phyloP scores from a whole-genome alignment of 108 stramenopile species.

The Cyclostephanos invisitatus region DNA sequence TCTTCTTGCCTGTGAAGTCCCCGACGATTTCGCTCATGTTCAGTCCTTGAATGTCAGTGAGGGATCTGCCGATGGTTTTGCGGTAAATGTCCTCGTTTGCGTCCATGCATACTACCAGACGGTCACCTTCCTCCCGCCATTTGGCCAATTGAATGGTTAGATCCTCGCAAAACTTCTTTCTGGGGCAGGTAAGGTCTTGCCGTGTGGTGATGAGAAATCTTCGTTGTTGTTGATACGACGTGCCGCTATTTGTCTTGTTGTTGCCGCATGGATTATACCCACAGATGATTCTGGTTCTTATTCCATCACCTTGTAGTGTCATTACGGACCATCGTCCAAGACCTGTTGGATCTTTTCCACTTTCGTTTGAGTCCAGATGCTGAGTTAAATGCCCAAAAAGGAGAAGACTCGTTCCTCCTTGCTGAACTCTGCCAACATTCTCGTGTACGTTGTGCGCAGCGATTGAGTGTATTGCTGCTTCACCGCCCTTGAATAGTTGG shows the following conservation, averaged over 20 bases:
- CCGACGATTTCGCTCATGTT: constrained; percentile 10
- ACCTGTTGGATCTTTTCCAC: constrained; percentile 8
- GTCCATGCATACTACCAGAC: constrained; percentile 19
- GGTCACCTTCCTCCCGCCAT: constrained; percentile 3
- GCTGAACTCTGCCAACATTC: constrained; percentile 6
- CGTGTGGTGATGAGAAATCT: background rate
- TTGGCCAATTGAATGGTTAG: background rate
- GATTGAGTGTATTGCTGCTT: constrained; percentile 4
- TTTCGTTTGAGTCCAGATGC: background rate
- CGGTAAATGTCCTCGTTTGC: constrained; percentile 14
- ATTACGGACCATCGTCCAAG: constrained; percentile 13
- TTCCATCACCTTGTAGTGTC: background rate
- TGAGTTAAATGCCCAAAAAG: constrained; percentile 7
- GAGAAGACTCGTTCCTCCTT: constrained; percentile 12
- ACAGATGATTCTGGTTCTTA: background rate
- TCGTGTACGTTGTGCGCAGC: constrained; percentile 16
- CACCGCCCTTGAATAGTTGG: constrained; percentile 17
- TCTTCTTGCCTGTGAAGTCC: constrained; percentile 1
- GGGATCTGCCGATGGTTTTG: background rate
- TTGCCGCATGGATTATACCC: background rate
- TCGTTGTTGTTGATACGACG: background rate
- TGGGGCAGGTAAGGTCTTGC: background rate
- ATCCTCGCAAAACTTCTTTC: background rate
- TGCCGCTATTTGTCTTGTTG: background rate
- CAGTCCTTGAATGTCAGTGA: background rate